Conservation (phyloP, 768 basidiomycete genomes). For the Naganishia friedmannii region DNA sequence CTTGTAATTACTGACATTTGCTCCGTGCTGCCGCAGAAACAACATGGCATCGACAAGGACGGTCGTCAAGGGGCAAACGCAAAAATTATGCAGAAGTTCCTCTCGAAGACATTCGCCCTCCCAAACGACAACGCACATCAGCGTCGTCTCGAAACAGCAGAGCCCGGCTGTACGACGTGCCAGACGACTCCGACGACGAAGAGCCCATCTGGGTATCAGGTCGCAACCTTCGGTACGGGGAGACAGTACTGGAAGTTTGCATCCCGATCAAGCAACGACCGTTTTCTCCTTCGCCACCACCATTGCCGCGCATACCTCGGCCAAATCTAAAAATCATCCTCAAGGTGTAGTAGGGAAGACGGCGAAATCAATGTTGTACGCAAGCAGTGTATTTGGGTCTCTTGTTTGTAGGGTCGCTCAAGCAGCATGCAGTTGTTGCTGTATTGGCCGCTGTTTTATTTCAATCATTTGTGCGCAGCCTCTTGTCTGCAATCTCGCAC, state of each 20-base stretch:
- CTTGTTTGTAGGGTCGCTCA: not conserved
- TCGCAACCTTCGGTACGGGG: not conserved
- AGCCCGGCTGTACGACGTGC: not conserved
- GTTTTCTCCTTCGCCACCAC: not conserved
- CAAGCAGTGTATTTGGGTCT: not conserved
- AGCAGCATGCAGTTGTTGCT: too few species aligned
- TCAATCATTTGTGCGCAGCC: not conserved
- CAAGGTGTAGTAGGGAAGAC: not conserved
- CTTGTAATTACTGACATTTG: not conserved
- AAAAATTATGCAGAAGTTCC: conserved; percentile 7
- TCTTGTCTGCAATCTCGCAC: not conserved
- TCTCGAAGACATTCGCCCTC: not conserved
- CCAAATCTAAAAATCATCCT: conserved; percentile 20
- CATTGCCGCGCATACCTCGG: not conserved
- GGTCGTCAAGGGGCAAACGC: not conserved
- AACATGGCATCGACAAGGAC: not conserved
- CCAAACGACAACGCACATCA: not conserved
- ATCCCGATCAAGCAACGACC: not conserved
- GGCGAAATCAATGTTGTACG: too few species aligned
- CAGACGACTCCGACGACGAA: not conserved
- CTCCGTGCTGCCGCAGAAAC: not conserved
- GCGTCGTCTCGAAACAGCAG: too few species aligned
- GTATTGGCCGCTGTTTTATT: too few species aligned
- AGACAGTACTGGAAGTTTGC: not conserved
- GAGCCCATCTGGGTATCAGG: not conserved